Evolutionary conservation across 169 alveolate species (phyloP).

Genomic region (Plasmodium malariae): DNA sequence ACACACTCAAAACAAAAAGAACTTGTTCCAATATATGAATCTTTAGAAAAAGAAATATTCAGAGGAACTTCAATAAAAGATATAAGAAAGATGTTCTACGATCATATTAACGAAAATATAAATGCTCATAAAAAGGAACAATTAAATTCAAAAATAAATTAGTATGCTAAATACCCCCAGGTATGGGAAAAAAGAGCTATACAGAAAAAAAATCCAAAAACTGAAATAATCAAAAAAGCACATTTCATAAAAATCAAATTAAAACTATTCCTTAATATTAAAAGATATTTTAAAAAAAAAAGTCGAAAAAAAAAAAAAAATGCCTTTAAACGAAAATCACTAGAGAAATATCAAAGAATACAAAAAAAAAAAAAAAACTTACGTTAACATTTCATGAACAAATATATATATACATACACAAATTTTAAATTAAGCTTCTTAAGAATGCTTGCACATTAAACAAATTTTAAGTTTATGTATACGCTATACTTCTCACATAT

Average conservation of each 20-base stretch:
- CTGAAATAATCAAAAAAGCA: no score
- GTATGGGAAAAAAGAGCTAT: no score
- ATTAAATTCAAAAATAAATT: not conserved
- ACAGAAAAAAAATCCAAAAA: no score
- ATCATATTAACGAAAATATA: conserved; percentile 8
- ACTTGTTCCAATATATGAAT: not conserved
- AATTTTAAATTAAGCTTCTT: not conserved
- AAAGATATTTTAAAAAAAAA: no score
- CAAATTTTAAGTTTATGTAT: not conserved
- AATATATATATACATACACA: not conserved
- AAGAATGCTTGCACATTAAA: not conserved
- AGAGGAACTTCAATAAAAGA: conserved; percentile 6
- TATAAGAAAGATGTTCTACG: conserved; percentile 44
- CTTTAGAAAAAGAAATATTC: conserved; percentile 16
- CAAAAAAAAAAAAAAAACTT: not conserved
- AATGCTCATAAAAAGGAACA: not conserved
- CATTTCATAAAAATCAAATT: no score
- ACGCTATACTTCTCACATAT: not conserved
- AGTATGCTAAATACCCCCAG: no score
- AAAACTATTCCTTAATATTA: no score
- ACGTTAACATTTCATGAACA: not conserved
- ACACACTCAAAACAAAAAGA: not conserved
- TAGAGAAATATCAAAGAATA: no score
- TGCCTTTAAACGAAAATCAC: no score
- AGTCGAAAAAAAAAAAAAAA: no score